Base-by-base conservation (phyloP, 2,329 filamentous ascomycete genomes). In the Fusarium multiceps region DNA sequence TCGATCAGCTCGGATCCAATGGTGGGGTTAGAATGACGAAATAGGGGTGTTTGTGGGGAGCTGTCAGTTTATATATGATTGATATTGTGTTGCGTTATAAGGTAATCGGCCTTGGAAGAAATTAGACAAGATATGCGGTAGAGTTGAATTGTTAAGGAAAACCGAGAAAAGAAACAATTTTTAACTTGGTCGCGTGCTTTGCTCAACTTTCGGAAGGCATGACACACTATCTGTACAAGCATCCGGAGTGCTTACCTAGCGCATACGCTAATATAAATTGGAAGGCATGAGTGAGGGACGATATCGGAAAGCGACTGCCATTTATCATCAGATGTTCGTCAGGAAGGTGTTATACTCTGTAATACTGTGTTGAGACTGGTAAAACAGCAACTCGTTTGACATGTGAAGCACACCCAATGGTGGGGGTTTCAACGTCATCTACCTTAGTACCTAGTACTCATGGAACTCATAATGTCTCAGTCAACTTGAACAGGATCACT, bases 21-120 rank as follows among this genome's bases (percentile, higher is more conserved):
- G 53, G 66, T 68, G 67, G 64, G 65, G 67, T 55, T 65, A 23
- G 20, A 64, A 71, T 72, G 68, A 71, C 68, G 68, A 63, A 71
- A 69, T 66, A 68, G 43, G 43, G 57, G 51, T 55, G 56, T 54
- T 63, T 51, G 55, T 58, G 49, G 66, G 18, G 49, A 53, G 45
- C 30, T 30, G 20, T 50, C 21, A 55, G 41, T 54, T 20, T 55
- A 43, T 51, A 40, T 23, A 59, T 23, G n/a, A 32, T 23, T 41
- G 10, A 18, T 41, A 41, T 27, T 27, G 25, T 42, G 23, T 13
- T 41, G 16, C 34, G 23, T 27, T 20, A 7, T 7, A 20, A 18
- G 16, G 10, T 13, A 21, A 20, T 25, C 7, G 7, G 14, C 16
- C 3, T 20, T 3, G 27, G 25, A 18, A 53, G 23, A 34, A 9